phyloP scores from a whole-genome alignment of 768 basidiomycete species.

The Inosperma sp. region DNA sequence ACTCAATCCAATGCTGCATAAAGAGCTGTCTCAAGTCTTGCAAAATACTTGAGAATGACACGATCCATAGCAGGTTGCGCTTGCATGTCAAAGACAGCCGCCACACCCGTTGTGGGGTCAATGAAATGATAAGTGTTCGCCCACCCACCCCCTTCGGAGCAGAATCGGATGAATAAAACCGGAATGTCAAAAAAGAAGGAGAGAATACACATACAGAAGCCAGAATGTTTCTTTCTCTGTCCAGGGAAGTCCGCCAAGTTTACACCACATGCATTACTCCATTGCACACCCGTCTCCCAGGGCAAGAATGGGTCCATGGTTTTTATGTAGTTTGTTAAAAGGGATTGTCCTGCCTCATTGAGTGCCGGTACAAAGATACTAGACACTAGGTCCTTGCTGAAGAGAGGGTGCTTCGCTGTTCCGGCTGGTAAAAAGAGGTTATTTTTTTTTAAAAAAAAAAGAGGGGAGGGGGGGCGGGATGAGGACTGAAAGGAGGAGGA shows the following conservation, averaged over 20 bases:
- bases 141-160: constrained; percentile 35
- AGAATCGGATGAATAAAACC: too few relatives aligned
- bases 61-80: constrained; percentile 25
- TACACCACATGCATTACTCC: constrained; percentile 26
- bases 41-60: constrained; percentile 20
- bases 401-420: constrained; percentile 14
- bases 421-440: too few relatives aligned
- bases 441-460: neutral
- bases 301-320: constrained; percentile 10
- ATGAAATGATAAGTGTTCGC: constrained; percentile 28
- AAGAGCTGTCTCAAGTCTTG: constrained; percentile 22
- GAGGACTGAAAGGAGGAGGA: too few relatives aligned
- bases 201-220: constrained; percentile 26
- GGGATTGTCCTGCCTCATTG: neutral
- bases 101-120: constrained; percentile 31
- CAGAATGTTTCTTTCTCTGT: constrained; percentile 29
- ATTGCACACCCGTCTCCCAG: constrained; percentile 19
- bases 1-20: constrained; percentile 17
- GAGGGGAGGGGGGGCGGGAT: constrained; percentile 4
- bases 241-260: constrained; percentile 27
- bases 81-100: constrained; percentile 28
- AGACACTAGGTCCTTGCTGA: too few relatives aligned
- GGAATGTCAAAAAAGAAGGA: too few relatives aligned
- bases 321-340: neutral
- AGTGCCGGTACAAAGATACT: constrained; percentile 19